A percentile compares a stretch with the other conserved stretches of the same genome.
Evolutionary conservation across 2,329 filamentous ascomycete genomes (phyloP).

Genomic region (Nemania diffusa): DNA sequence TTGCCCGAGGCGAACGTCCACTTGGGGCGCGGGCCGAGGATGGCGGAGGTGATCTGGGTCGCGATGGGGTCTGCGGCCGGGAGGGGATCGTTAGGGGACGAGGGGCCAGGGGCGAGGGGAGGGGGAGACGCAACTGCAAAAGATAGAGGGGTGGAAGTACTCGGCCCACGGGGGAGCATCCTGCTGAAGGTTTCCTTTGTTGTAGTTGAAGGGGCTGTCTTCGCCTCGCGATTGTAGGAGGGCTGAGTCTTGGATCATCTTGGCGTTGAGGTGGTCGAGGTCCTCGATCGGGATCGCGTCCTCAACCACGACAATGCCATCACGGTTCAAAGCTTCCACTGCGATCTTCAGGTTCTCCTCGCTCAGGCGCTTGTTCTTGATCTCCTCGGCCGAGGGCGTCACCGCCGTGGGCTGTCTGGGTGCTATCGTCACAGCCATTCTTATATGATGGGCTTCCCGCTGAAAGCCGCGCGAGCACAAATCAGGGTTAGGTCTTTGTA

Average conservation of each 20-base stretch:
- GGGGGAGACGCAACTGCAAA: constrained; percentile 57
- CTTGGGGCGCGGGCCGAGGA: constrained; percentile 65
- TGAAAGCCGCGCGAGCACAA: too few species aligned
- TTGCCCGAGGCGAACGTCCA: constrained; percentile 70
- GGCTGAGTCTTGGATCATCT: constrained; percentile 68
- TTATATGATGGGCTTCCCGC: neutral
- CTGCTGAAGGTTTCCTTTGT: constrained; percentile 70
- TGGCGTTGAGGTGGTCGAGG: constrained; percentile 65
- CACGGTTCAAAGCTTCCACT: constrained; percentile 60
- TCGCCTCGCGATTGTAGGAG: constrained; percentile 62
- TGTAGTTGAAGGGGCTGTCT: constrained; percentile 71
- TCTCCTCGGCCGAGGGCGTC: constrained; percentile 50
- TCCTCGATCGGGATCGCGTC: constrained; percentile 61
- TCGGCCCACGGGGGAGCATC: constrained; percentile 64
- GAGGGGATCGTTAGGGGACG: neutral
- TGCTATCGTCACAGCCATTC: constrained; percentile 28
- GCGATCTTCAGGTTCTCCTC: constrained; percentile 66
- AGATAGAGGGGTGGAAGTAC: constrained; percentile 62
- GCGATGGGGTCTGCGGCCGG: constrained; percentile 59
- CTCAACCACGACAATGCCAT: constrained; percentile 68
- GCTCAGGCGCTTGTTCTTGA: constrained; percentile 52
- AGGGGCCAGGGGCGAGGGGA: neutral
- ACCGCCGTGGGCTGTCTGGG: constrained; percentile 39
- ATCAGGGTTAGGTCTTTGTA: neutral
- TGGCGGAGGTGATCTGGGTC: constrained; percentile 64